Conservation (phyloP, 176 grass and related monocot species). For the Secale cereale region DNA sequence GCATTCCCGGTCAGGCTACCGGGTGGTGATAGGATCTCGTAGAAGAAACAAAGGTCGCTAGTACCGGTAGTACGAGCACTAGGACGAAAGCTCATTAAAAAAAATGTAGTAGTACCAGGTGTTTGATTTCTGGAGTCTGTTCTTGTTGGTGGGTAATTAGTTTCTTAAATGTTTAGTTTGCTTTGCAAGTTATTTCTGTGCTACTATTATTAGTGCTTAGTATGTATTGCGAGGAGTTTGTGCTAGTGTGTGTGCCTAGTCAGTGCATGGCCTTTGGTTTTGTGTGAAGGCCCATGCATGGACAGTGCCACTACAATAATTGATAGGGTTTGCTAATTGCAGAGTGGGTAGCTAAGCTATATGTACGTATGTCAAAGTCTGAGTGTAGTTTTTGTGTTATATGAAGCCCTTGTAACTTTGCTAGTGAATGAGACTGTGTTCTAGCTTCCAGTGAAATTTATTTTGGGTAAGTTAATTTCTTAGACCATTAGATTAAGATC, state of each 20-base stretch:
- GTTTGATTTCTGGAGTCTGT: neutral
- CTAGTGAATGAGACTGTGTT: neutral
- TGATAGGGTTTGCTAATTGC: neutral
- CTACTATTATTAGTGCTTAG: neutral
- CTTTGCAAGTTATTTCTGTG: neutral
- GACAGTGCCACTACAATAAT: no score
- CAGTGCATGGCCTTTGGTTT: constrained; percentile 12
- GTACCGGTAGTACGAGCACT: neutral
- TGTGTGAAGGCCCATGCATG: neutral
- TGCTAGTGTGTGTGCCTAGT: neutral
- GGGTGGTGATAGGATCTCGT: constrained; percentile 52
- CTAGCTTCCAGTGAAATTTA: no score
- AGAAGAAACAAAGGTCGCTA: neutral
- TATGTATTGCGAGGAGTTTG: neutral
- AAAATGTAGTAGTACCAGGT: neutral
- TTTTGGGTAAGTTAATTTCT: no score
- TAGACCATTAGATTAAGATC: no score
- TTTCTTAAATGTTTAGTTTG: neutral
- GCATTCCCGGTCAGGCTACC: constrained; percentile 10
- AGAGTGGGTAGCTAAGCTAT: neutral
- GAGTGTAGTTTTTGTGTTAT: neutral
- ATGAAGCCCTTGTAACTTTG: neutral
- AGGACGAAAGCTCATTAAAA: neutral
- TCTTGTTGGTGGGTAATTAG: constrained; percentile 1
- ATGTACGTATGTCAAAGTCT: neutral